Base-by-base conservation (phyloP, 2,329 filamentous ascomycete genomes). In the Meredithiella fracta region DNA sequence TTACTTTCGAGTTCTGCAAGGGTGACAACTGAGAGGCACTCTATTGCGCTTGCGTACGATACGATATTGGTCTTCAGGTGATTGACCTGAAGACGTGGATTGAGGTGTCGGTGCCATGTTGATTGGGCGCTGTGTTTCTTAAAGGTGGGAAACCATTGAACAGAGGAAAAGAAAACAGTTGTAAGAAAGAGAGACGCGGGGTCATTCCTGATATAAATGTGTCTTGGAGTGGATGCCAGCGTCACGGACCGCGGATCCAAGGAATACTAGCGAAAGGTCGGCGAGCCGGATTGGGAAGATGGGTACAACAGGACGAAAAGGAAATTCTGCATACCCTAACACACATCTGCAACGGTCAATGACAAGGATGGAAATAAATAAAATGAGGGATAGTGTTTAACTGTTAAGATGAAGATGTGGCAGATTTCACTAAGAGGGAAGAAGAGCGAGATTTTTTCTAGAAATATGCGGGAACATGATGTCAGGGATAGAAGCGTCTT, bases 21-120 rank as follows among this genome's bases (percentile, higher is more conserved):
- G 87, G 62, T 83, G 86, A 67, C 91, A 97, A 64, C 89, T 96
- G 52, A 97, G 74, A 50, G 91, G 91, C 15, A 96, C 83, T 59
- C 91, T 78, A 65, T 97, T 96, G 67, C 91, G 80, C 72, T 94
- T 94, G 62, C 91, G 83, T 59, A 96, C 86, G 53, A 96, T 83
- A 63, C 87, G 80, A 65, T 86, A 94, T 62, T 91, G 85, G 54
- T 86, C 80, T 67, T 95, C 87, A 34, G 90, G 88, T 47, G 89
- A 94, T 60, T 85, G 83, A 23, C 73, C 76, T 61, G 84, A 80
- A 58, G 82, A 82, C 55, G 84, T 86, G 29, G 85, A 89, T 20
- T 84, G 82, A 56, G 86, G 84, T 53, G 86, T 89, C 23, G 85
- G 85, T 59, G 82, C 80, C 85, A 88, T 87, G 60, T 56, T 69